Evolutionary conservation across 176 grass and related monocot species (phyloP), one percentile per base, ranked within the genome.

Genomic region (Lolium perenne): DNA sequence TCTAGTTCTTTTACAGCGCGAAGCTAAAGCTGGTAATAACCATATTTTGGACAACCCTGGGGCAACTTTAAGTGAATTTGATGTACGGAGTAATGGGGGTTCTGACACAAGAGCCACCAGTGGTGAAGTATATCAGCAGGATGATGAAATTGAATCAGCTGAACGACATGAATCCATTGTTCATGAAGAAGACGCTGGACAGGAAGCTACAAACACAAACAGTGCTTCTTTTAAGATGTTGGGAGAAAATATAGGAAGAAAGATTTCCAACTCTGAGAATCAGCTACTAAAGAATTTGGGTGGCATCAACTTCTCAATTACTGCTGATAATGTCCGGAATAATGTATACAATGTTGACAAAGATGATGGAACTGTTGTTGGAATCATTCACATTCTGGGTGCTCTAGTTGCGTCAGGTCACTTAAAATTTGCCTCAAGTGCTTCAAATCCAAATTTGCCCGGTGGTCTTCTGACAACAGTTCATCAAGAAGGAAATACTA

Each of bases 321-420:
- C 84, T 82, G 88, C 92, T 86, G 93, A 95, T 23, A 98, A 94
- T 91, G 93, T 92, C 74, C 89, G 86, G 69, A 98, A 94, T 82
- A 97, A 98, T 71, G 87, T 91, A 62, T 94, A 98, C 84, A 98
- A 94, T 90, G 91, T 98, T 68, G 96, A 98, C 71, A 93, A 92
- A 79, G 86, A 86, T 77, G 96, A 98, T 94, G 96, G 93, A 86
- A 90, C 94, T 80, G 68, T 95, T 87, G 91, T 98, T 78, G 96
- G 96, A 77, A 95, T 98, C 79, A 92, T 95, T 84, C 94, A 83
- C 88, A 91, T 98, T 83, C 86, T 98, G 15, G 93, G 96, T 60
- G 90, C 96, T 90, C 86, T 98, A 68, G 86, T 98, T 83, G 86
- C 88, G 68, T 95, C 92, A 74, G 88, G 93, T 80, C 90, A 95